phyloP scores from a whole-genome alignment of 305 asterid species.

The Fraxinus greggii region DNA sequence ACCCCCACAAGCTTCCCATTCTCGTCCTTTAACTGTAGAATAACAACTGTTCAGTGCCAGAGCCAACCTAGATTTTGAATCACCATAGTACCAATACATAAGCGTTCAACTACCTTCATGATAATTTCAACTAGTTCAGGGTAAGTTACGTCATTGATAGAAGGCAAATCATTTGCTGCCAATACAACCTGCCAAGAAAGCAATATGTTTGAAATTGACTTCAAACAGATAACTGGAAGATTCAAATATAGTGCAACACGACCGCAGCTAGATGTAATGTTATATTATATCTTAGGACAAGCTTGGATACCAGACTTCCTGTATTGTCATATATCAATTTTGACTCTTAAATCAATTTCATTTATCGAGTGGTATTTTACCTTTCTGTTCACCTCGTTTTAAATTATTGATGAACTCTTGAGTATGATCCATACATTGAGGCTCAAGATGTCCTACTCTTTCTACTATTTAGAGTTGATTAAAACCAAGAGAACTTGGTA shows the following conservation, averaged over 20 bases:
- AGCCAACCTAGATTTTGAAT: slow-evolving; percentile 19
- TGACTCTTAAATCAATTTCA: neutral
- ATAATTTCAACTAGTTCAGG: slow-evolving; percentile 70
- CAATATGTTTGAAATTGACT: neutral
- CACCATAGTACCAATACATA: slow-evolving; percentile 3
- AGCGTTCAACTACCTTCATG: slow-evolving; percentile 53
- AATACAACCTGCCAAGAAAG: slow-evolving; percentile 67
- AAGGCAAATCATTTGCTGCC: slow-evolving; percentile 93
- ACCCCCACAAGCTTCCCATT: slow-evolving; percentile 77
- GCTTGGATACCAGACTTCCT: slow-evolving; percentile 14
- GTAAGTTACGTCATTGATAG: slow-evolving; percentile 89
- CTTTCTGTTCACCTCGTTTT: neutral
- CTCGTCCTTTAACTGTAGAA: slow-evolving; percentile 78
- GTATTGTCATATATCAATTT: slow-evolving; percentile 5
- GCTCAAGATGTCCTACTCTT: neutral
- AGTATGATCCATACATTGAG: neutral
- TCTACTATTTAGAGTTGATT: neutral
- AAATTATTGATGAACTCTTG: neutral
- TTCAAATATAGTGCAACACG: neutral
- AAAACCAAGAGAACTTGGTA: neutral
- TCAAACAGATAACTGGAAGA: neutral
- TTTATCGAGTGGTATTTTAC: neutral
- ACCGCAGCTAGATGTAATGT: neutral
- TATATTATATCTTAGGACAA: slow-evolving; percentile 1
- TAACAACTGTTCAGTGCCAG: slow-evolving; percentile 19